These are phyloP conservation scores for Chlorella ohadii DNA, from an alignment of 139 green algal species.

Conservation along the genomic window DNA sequence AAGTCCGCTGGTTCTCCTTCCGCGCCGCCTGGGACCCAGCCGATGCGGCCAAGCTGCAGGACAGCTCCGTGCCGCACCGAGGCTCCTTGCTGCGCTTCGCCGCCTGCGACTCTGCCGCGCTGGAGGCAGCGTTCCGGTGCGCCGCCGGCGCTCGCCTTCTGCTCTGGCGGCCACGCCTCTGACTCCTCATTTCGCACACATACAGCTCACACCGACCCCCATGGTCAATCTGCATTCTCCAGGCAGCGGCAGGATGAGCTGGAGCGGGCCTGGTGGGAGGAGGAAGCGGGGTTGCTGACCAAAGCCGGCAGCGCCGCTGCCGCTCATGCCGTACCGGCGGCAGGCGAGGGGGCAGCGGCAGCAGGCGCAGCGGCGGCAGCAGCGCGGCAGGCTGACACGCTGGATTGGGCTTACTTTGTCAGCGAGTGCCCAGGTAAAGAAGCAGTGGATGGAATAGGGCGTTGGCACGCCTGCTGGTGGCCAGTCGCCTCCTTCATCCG, in stretches of 20 bases:
- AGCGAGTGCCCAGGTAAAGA: too few relatives aligned
- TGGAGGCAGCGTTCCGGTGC: conserved; percentile 41
- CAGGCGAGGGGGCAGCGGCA: background rate
- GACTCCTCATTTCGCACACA: too few relatives aligned
- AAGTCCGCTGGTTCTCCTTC: conserved; percentile 51
- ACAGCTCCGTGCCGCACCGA: conserved; percentile 54
- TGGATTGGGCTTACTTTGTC: conserved; percentile 19
- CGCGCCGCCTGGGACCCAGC: conserved; percentile 21
- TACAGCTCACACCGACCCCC: too few relatives aligned
- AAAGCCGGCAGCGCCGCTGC: background rate
- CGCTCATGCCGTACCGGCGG: background rate
- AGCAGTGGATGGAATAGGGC: too few relatives aligned
- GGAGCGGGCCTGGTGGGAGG: conserved; percentile 65
- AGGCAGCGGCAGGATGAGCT: conserved; percentile 50
- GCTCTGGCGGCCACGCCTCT: too few relatives aligned
- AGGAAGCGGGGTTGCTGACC: conserved; percentile 47
- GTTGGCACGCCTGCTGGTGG: too few relatives aligned
- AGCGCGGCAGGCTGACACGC: background rate
- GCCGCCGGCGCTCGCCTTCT: background rate
- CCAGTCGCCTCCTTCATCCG: too few relatives aligned
- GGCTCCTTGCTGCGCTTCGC: conserved; percentile 56
- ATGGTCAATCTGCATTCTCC: background rate
- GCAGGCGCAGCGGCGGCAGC: background rate
- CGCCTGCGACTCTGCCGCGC: conserved; percentile 37
- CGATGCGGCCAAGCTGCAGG: conserved; percentile 22